Evolutionary conservation across 805 yeast genomes (phyloP).

Genomic region (Candida suzukii): DNA sequence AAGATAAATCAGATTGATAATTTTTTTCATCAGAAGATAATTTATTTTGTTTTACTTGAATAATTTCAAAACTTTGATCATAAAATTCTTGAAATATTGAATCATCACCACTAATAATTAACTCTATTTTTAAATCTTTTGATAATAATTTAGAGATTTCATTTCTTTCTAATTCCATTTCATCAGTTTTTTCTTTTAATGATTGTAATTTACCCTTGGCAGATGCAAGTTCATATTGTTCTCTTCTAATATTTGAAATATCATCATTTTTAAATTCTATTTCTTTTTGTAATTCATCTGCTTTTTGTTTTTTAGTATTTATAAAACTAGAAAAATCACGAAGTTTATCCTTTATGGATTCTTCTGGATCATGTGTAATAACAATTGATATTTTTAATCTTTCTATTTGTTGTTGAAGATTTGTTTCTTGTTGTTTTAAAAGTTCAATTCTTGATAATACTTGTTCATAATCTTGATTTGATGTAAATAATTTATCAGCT

Average conservation of each 20-base stretch:
- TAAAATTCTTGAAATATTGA: no score
- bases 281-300: constrained; percentile 7
- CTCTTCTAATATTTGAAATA: constrained; percentile 19
- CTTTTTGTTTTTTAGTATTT: constrained; percentile 16
- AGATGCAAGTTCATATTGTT: constrained; percentile 32
- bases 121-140: not conserved
- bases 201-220: constrained; percentile 50
- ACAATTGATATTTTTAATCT: constrained; percentile 43
- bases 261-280: constrained; percentile 9
- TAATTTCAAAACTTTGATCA: no score
- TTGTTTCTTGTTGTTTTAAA: constrained; percentile 37
- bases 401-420: constrained; percentile 42
- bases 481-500: constrained; percentile 57
- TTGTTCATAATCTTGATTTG: constrained; percentile 77
- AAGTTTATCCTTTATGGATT: constrained; percentile 31
- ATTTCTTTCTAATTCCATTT: not conserved
- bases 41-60: no score
- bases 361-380: constrained; percentile 36
- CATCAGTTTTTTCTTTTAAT: constrained; percentile 7
- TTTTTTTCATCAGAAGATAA: not conserved
- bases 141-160: not conserved
- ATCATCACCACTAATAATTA: not conserved
- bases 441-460: constrained; percentile 58
- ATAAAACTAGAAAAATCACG: constrained; percentile 32
- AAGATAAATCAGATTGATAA: not conserved